Evolutionary conservation across 495 filamentous ascomycete species (phyloP), one percentile per base, ranked within the genome.

Genomic region (Hypoxylon rickii): DNA sequence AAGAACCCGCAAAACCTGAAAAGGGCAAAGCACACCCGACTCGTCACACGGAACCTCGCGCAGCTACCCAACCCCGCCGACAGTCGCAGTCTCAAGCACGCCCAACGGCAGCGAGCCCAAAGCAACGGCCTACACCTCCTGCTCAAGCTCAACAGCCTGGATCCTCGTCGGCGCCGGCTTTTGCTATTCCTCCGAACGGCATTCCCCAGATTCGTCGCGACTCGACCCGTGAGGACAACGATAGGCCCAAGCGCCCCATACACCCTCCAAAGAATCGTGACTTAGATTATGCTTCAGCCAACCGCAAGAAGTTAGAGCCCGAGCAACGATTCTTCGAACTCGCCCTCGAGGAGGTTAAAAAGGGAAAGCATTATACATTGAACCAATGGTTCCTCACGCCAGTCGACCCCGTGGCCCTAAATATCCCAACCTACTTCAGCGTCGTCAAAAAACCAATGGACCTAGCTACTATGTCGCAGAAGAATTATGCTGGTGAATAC

Each of bases 391-490:
- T 98, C 73, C 74, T 88, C 61, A 69, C 73, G 3, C 89, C 93
- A 0, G 94, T 98, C 12, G 94, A 98, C 62, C 93, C 95, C 0
- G 92, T 97, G 17, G 93, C 92, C 3, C 73, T 96, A 51, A 92
- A 95, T 71, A 97, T 98, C 51, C 94, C 94, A 1, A 83, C 87
- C 13, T 98, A 98, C 66, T 90, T 92, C 69, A 91, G 86, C 61
- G 74, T 97, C 59, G 89, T 98, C 72, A 97, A 95, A 76, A 89
- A 91, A 64, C 94, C 94, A 1, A 98, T 97, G 94, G 94, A 98
- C 63, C 74, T 98, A 18, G 74, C 78, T 2, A 97, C 90, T 7
- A 84, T 95, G 60, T 72, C 78, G 45, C 73, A 76, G 42, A 96
- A 96, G 70, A 78, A 96, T 16, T 83, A 84, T 47, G 77, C 81